These are phyloP conservation scores for Carex pumila DNA, from an alignment of 176 grass and related monocot species.

Conservation along the genomic window DNA sequence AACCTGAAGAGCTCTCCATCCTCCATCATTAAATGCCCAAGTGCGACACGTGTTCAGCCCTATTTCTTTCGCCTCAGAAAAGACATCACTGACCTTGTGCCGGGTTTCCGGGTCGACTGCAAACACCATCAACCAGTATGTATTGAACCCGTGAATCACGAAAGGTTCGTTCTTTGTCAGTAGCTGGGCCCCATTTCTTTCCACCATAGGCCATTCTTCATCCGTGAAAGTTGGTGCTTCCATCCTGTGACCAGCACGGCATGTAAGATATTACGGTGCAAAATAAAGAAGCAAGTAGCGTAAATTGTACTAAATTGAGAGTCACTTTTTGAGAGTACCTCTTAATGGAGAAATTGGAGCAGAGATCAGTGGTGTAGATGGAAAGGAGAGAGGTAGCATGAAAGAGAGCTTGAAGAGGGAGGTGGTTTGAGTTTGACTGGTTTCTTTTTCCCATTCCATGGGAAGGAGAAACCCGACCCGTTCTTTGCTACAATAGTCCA, in stretches of 20 bases:
- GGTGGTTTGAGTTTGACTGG: background rate
- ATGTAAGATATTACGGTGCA: background rate
- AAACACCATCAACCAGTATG: conserved; percentile 82
- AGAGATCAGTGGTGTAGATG: background rate
- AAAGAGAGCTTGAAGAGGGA: conserved; percentile 12
- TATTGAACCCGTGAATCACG: conserved; percentile 70
- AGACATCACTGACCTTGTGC: conserved; percentile 31
- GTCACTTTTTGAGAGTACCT: conserved; percentile 1
- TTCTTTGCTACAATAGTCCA: background rate
- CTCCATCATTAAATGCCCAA: conserved; percentile 79
- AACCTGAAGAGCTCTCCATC: conserved; percentile 58
- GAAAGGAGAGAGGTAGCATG: conserved; percentile 4
- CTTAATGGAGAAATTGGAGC: background rate
- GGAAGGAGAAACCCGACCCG: conserved; percentile 1
- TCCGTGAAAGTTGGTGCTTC: background rate
- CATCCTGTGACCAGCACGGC: conserved; percentile 12
- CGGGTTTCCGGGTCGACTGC: conserved; percentile 42
- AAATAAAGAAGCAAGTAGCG: too few relatives aligned
- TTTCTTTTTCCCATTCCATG: background rate
- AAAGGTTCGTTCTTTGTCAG: conserved; percentile 39
- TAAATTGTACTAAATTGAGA: background rate
- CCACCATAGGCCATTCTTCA: conserved; percentile 39
- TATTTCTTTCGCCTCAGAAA: conserved; percentile 31
- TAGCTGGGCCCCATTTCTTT: conserved; percentile 39
- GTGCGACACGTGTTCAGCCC: conserved; percentile 77